phyloP scores from a whole-genome alignment of 169 alveolate species.

The Babesia gibsoni region DNA sequence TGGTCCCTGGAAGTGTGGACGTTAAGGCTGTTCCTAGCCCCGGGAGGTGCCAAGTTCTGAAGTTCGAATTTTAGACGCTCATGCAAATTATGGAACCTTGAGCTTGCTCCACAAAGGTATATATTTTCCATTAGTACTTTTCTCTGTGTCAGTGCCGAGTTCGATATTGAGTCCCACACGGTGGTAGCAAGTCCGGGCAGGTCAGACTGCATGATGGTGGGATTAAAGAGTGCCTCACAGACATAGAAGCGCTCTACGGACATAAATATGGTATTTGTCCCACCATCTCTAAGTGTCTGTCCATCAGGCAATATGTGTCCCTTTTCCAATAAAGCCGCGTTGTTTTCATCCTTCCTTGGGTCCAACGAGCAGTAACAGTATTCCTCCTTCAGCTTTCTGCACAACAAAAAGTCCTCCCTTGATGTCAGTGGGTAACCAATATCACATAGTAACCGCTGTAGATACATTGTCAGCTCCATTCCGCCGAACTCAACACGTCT shows the following conservation, averaged over 20 bases:
- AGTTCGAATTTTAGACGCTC: conserved; percentile 69
- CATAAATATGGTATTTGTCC: conserved; percentile 67
- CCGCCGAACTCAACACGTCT: conserved; percentile 83
- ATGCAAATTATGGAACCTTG: conserved; percentile 64
- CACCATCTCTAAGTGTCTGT: conserved; percentile 76
- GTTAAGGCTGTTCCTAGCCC: conserved; percentile 63
- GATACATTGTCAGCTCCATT: conserved; percentile 80
- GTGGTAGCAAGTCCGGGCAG: conserved; percentile 60
- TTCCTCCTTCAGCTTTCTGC: conserved; percentile 78
- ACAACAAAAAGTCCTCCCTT: conserved; percentile 71
- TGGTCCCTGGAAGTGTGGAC: conserved; percentile 56
- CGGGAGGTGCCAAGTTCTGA: conserved; percentile 70
- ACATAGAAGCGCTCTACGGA: conserved; percentile 82
- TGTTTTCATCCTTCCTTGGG: conserved; percentile 74
- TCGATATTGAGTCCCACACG: conserved; percentile 68
- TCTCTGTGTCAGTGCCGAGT: conserved; percentile 64
- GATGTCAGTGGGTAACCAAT: conserved; percentile 77
- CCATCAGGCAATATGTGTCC: conserved; percentile 84
- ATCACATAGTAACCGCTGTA: conserved; percentile 77
- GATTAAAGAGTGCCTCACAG: conserved; percentile 82
- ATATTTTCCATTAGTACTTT: conserved; percentile 63
- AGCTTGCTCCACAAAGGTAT: conserved; percentile 69
- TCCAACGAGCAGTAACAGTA: conserved; percentile 81
- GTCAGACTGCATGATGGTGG: conserved; percentile 60
- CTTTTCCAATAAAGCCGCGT: conserved; percentile 54